Evolutionary conservation across 176 grass and related monocot genomes (phyloP).

Genomic region (Raddia distichophylla): DNA sequence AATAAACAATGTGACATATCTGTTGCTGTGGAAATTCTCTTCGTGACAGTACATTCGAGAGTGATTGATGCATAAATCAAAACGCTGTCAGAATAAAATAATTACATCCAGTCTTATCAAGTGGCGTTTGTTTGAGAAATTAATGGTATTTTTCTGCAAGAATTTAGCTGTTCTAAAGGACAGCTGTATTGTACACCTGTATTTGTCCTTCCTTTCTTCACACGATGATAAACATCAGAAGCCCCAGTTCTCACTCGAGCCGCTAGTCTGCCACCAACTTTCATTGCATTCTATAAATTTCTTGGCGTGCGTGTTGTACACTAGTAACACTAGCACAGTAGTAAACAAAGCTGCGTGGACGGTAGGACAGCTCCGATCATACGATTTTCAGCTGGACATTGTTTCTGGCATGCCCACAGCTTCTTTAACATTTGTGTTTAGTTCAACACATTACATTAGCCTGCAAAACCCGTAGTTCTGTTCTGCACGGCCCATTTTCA

Average conservation of each 20-base stretch:
- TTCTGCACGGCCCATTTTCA: neutral
- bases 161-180: neutral
- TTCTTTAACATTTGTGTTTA: slow-evolving; percentile 1
- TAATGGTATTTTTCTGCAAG: neutral
- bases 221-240: neutral
- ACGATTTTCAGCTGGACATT: neutral
- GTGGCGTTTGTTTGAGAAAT: neutral
- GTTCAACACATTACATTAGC: slow-evolving; percentile 10
- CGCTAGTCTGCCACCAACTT: neutral
- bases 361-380: neutral
- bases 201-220: neutral
- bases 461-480: slow-evolving; percentile 21
- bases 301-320: neutral
- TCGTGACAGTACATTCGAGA: neutral
- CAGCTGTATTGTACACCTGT: too few species aligned
- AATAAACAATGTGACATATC: neutral
- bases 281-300: neutral
- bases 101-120: neutral
- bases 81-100: neutral
- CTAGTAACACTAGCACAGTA: neutral
- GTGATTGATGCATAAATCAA: neutral
- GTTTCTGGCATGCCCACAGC: neutral
- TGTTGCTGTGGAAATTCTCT: neutral
- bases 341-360: neutral
- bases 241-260: neutral